Percentiles rank a stretch among this genome's conserved stretches.
phyloP scores from a whole-genome alignment of 257 asterid genomes.

The Thymus mandschuricus region DNA sequence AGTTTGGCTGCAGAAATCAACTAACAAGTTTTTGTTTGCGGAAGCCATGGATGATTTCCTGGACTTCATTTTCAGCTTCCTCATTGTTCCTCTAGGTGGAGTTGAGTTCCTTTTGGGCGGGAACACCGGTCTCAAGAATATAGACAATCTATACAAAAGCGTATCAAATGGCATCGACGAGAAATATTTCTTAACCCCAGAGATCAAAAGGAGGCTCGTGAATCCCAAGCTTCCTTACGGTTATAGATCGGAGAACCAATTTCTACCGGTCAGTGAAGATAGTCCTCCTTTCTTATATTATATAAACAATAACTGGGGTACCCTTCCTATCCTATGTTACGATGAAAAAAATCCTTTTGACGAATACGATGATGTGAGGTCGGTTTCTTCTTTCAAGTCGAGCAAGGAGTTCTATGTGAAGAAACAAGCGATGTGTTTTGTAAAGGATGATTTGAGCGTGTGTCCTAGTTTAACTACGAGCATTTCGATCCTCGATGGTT shows the following conservation, averaged over 20 bases:
- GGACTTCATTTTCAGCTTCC: conserved; percentile 31
- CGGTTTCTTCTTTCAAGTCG: too few relatives aligned
- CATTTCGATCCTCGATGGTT: not conserved
- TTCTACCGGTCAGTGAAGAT: not conserved
- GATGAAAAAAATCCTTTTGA: too few relatives aligned
- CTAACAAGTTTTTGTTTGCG: conserved; percentile 20
- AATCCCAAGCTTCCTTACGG: conserved; percentile 27
- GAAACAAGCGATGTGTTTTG: not conserved
- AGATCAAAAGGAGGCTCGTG: not conserved
- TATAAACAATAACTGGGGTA: too few relatives aligned
- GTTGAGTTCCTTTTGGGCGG: conserved; percentile 18
- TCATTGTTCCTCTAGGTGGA: conserved; percentile 31
- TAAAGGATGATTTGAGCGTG: not conserved
- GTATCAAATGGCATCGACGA: not conserved
- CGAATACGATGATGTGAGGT: too few relatives aligned
- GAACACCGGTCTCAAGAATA: not conserved
- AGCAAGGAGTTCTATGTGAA: not conserved
- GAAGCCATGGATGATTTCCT: conserved; percentile 20
- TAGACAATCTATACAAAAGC: conserved; percentile 32
- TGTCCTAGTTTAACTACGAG: not conserved
- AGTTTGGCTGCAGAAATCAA: conserved; percentile 18
- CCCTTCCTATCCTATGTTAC: too few relatives aligned
- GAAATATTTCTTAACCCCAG: not conserved
- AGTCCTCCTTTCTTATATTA: too few relatives aligned
- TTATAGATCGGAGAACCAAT: not conserved